Evolutionary conservation across 1,139 yeast genomes (phyloP), one percentile per base, ranked within the genome.

Genomic region (Taiozyma sp.): DNA sequence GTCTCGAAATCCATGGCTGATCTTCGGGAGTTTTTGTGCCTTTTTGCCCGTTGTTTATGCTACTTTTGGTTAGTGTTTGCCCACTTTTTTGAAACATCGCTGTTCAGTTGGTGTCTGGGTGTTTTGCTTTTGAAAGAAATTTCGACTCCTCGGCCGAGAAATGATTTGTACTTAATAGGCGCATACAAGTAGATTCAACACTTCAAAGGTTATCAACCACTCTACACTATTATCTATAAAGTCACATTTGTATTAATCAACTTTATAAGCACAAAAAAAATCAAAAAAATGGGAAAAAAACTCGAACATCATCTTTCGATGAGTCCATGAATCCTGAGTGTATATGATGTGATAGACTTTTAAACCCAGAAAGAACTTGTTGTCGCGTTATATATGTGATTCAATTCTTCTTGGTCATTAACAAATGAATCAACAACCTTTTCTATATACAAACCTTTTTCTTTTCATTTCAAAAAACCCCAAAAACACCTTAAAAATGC

Each of bases 1-100:
- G 81, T 80, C 69, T 92, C 98, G 69, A 91, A 90, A 66, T 84
- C 87, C 88, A 71, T 71, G 8, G 19, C 32, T 40, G 4, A 8
- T 19, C 8, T 36, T 16, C n/a, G 4, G 13, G 24, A 1, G 41
- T 4, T 5, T 24, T 12, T 24, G 6, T 10, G 12, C 22, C 6
- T 16, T 22, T 40, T 13, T 13, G 13, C 2, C n/a, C n/a, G 10
- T 24, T 23, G 43, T 38, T 38, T 38, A 19, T 36, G 22, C 19
- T 4, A 19, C n/a, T 16, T 38, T 22, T 32, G n/a, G 7, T 30
- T 14, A n/a, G n/a, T 8, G 4, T 19, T 38, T 22, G 41, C 5
- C 14, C 13, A 38, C 8, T 38, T 38, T n/a, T 22, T 38, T 9
- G n/a, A 19, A 32, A 32, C 14, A 23, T 19, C 41, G 41, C 9